Base-by-base conservation (phyloP, 208 protist genomes). In the Trypanosoma boissoni region DNA sequence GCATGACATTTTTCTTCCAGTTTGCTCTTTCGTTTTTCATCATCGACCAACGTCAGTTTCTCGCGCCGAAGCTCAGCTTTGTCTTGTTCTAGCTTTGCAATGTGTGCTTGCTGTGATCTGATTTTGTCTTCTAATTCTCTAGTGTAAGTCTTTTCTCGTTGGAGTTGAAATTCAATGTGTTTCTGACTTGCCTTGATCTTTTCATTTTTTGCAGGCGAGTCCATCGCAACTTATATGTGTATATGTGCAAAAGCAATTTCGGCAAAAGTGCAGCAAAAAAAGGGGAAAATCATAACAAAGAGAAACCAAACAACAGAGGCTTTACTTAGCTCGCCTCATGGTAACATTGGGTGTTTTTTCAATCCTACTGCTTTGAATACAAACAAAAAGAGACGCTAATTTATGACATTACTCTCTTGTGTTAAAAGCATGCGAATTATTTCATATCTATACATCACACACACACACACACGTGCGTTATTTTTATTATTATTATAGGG, bases 41-140 rank as follows among this genome's bases (percentile, higher is more conserved):
- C 87, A 3, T 94, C 87, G 10, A 32, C 26, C 3, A 88, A 66
- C 0, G 68, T 58, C 3, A 91, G 29, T 49, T 87, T 87, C 51
- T 88, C 83, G 2, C 86, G 77, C 8, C 86, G 81, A 14, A 91
- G 67, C 49, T 91, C 84, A 5, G 83, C 83, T 44, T 94, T 94
- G 34, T 89, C 87, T 53, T 91, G 87, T 28, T 90, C 82, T 1
- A 94, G 63, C 32, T 91, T 74, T 12, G 78, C 67, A 37, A 91
- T 76, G 45, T 90, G 83, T 12, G 74, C 68, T 23, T 84, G 75
- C 16, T 88, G 64, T 4, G 43, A 36, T 51, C 91, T 94, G 51
- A 80, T 80, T 56, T 78, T 81, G 1, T 68, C 77, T 28, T 90
- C 73, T n/a, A 94, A 58, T 41, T 91, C 80, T 51, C 74, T 78